A percentile compares a stretch with the other conserved stretches of the same genome.
phyloP scores from a whole-genome alignment of 225 moss, liverwort and hornwort genomes.

The Pseudisothecium myosuroides region DNA sequence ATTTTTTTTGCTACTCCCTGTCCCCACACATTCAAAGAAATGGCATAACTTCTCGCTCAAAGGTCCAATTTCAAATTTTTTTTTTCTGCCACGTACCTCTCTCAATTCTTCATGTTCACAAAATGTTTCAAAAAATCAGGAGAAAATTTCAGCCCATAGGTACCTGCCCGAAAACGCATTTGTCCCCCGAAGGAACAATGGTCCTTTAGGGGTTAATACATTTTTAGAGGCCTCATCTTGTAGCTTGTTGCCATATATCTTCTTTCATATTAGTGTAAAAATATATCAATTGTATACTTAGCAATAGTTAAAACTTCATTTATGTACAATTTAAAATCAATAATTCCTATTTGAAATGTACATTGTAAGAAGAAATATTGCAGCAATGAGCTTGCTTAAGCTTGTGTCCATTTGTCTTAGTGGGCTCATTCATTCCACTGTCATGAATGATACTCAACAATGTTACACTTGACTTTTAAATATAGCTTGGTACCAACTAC shows the following conservation, averaged over 20 bases:
- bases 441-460: not conserved
- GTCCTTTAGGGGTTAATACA: too few species aligned
- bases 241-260: not conserved
- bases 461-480: not conserved
- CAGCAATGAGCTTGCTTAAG: not conserved
- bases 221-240: not conserved
- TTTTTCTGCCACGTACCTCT: too few species aligned
- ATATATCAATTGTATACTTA: not conserved
- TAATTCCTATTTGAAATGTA: not conserved
- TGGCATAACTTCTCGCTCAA: too few species aligned
- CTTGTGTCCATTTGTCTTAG: not conserved
- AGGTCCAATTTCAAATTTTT: too few species aligned
- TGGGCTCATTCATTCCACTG: not conserved
- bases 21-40: too few species aligned
- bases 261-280: not conserved
- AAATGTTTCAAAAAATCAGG: too few species aligned
- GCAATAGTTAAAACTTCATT: not conserved
- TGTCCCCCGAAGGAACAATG: too few species aligned
- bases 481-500: not conserved
- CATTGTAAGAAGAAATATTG: not conserved
- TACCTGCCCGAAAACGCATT: too few species aligned
- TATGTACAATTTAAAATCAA: not conserved
- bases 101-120: too few species aligned
- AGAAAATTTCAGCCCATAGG: too few species aligned
- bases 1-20: too few species aligned